Conservation (phyloP, 164 flowering plant genomes). For the Euptelea pleiosperma region DNA sequence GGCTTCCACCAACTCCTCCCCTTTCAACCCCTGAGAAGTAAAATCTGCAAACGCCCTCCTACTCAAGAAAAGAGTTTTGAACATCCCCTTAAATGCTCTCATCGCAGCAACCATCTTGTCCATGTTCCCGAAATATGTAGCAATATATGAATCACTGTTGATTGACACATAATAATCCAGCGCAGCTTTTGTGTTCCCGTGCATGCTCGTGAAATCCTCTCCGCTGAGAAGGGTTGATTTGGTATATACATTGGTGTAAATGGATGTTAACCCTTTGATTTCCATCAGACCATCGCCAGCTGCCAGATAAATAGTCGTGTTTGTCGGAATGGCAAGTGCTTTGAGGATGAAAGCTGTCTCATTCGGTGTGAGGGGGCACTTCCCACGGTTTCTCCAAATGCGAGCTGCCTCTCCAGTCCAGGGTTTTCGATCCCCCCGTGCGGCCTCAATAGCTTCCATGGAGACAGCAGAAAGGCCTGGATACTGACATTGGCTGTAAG, state of each 20-base stretch:
- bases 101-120: conserved; percentile 98
- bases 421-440: conserved; percentile 72
- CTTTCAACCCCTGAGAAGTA: conserved; percentile 48
- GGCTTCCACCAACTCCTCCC: conserved; percentile 51
- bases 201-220: conserved; percentile 75
- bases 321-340: conserved; percentile 65
- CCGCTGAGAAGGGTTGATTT: conserved; percentile 62
- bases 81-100: conserved; percentile 69
- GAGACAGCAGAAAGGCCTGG: conserved; percentile 59
- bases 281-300: conserved; percentile 97
- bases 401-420: conserved; percentile 84
- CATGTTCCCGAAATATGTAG: conserved; percentile 98
- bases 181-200: conserved; percentile 99
- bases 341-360: conserved; percentile 80
- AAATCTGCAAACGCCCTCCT: conserved; percentile 71
- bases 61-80: conserved; percentile 70
- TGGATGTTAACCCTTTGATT: conserved; percentile 67
- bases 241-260: conserved; percentile 67
- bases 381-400: conserved; percentile 85
- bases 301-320: conserved; percentile 86
- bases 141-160: conserved; percentile 83
- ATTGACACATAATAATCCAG: conserved; percentile 87
- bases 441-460: conserved; percentile 61
- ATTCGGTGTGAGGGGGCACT: conserved; percentile 90
- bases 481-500: conserved; percentile 87